phyloP scores from a whole-genome alignment of 2,329 filamentous ascomycete species.

The Fusarium anthophilum region DNA sequence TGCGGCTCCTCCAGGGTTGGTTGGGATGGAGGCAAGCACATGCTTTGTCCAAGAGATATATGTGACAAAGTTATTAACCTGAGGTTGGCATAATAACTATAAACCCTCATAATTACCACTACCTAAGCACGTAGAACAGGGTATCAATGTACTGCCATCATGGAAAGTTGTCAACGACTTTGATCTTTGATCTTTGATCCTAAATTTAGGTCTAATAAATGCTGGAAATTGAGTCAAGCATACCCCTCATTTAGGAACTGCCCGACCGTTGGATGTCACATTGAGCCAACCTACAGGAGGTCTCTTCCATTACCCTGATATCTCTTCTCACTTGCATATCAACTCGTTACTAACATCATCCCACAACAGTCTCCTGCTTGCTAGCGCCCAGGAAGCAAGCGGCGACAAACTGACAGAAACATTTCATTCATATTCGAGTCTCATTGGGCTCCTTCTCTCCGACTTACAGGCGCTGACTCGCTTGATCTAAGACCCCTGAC shows the following conservation, averaged over 20 bases:
- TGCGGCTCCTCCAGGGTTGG: constrained; percentile 27
- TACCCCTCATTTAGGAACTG: constrained; percentile 31
- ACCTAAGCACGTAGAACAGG: neutral
- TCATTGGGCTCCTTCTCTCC: constrained; percentile 26
- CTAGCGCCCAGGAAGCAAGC: constrained; percentile 28
- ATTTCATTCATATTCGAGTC: constrained; percentile 8
- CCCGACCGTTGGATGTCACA: constrained; percentile 19
- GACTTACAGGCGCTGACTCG: constrained; percentile 47
- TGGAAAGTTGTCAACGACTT: neutral
- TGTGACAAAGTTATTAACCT: neutral
- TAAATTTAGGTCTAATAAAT: constrained; percentile 16
- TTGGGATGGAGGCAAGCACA: neutral
- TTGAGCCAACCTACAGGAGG: constrained; percentile 15
- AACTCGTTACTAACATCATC: constrained; percentile 3
- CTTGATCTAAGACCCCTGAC: constrained; percentile 34
- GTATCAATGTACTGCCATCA: neutral
- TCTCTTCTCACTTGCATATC: constrained; percentile 13
- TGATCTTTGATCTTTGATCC: neutral
- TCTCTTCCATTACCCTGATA: neutral
- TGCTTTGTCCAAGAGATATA: neutral
- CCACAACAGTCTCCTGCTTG: constrained; percentile 5
- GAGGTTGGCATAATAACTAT: neutral
- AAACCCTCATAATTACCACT: neutral
- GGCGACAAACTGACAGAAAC: constrained; percentile 10
- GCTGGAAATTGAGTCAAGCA: constrained; percentile 12